Conservation (phyloP, 768 basidiomycete species). For the Leccinum obscurum region DNA sequence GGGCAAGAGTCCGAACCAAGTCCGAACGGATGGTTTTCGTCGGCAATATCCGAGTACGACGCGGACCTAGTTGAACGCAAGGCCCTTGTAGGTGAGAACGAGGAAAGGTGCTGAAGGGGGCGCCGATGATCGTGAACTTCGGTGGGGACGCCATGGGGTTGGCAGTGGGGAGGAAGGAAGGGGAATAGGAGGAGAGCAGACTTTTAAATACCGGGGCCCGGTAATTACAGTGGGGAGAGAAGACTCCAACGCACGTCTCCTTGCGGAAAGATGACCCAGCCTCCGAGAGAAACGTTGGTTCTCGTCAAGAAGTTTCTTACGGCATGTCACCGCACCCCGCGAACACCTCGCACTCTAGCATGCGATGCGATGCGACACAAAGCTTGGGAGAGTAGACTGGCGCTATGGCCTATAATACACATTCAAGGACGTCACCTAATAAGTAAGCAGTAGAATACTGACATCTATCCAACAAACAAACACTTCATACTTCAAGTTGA, state of each 20-base stretch:
- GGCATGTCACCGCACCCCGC: too few species aligned
- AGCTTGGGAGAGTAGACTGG: too few species aligned
- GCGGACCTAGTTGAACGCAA: slow-evolving; percentile 26
- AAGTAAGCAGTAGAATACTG: background rate
- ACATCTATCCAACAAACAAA: background rate
- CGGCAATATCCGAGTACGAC: slow-evolving; percentile 31
- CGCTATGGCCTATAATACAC: too few species aligned
- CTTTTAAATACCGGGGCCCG: slow-evolving; percentile 4
- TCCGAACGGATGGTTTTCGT: slow-evolving; percentile 32
- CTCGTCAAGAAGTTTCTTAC: too few species aligned
- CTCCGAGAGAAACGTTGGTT: too few species aligned
- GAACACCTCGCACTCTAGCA: too few species aligned
- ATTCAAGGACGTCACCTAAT: too few species aligned
- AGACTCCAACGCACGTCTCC: too few species aligned
- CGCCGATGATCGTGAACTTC: slow-evolving; percentile 20
- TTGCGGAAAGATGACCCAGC: too few species aligned
- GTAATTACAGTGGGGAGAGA: background rate
- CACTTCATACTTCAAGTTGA: background rate
- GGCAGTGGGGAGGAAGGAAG: too few species aligned
- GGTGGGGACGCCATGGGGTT: too few species aligned
- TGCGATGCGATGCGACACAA: too few species aligned
- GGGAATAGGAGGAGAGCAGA: background rate
- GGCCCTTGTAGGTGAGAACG: slow-evolving; percentile 28
- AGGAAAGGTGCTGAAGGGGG: slow-evolving; percentile 35
- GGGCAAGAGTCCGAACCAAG: slow-evolving; percentile 32